Evolutionary conservation across 148 eudicot genomes (phyloP), one percentile per base, ranked within the genome.

Genomic region (Chenopodium berlandieri): DNA sequence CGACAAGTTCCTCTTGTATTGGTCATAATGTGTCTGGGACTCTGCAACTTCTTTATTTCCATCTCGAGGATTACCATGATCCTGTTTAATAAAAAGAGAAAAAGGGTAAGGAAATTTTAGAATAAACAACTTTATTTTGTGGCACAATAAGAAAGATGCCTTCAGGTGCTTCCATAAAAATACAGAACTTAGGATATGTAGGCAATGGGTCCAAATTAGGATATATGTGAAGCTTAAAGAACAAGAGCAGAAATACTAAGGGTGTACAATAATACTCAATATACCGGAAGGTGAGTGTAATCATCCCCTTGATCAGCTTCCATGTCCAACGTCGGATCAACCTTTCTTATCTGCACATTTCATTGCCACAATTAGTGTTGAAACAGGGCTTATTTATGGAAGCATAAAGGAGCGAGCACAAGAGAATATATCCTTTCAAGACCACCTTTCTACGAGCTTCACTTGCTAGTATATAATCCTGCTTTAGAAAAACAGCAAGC

Each of bases 251-350:
- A 50, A 50, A 16, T 50, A 19, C 30, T 48, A 58, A 34, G 46
- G 62, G 54, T 19, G n/a, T 30, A 78, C 17, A 56, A 78, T 81
- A 50, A 75, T 37, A 75, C 60, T 83, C 27, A 84, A 86, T 50
- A 63, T 90, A 96, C 99, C 91, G 92, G 97, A 79, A 96, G 90
- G 86, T 96, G 97, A 31, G 88, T 89, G 81, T 96, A 96, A 81
- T 96, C 98, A 87, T 96, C 99, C 71, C 98, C 98, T 90, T 81
- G 91, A 90, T 96, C 98, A 82, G 99, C 97, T 87, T 94, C 95
- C 91, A 96, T 96, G 84, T 96, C 97, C 85, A 96, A 86, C 46
- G 99, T 92, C 47, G 99, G 99, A 89, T 96, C 98, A 81, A 96
- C 99, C 86, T 80, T 86, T 90, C 91, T 90, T 74, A 96, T 94